phyloP scores from a whole-genome alignment of 1,284 basidiomycete genomes.

The Sutorius eximius region DNA sequence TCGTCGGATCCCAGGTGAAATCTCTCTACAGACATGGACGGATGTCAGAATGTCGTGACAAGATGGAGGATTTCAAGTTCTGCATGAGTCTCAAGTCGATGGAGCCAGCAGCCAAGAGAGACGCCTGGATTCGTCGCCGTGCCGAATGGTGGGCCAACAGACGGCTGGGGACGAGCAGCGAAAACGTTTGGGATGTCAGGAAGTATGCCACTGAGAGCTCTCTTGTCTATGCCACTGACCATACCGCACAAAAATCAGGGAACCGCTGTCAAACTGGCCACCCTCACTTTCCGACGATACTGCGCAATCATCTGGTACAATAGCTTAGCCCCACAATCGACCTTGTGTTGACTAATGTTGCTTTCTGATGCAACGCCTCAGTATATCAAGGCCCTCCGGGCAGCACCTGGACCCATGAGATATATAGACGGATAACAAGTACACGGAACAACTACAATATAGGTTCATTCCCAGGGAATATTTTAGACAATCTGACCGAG shows the following conservation, averaged over 20 bases:
- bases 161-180: constrained; percentile 75
- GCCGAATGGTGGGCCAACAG: constrained; percentile 92
- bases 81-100: constrained; percentile 85
- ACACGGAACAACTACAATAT: too few relatives aligned
- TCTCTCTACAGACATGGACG: constrained; percentile 87
- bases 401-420: too few relatives aligned
- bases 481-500: too few relatives aligned
- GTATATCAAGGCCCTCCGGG: too few relatives aligned
- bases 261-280: constrained; percentile 31
- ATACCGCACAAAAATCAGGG: constrained; percentile 10
- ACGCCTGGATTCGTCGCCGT: constrained; percentile 80
- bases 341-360: neutral
- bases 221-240: constrained; percentile 1
- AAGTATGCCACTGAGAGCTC: constrained; percentile 44
- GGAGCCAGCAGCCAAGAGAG: constrained; percentile 73
- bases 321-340: constrained; percentile 14
- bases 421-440: too few relatives aligned
- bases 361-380: neutral
- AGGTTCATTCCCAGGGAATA: too few relatives aligned
- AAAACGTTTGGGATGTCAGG: constrained; percentile 91
- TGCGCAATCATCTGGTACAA: constrained; percentile 24
- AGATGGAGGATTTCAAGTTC: constrained; percentile 94
- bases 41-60: constrained; percentile 73
- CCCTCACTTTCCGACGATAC: constrained; percentile 24
- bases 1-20: constrained; percentile 79